A percentile compares a stretch with the other conserved stretches of the same genome.
These are phyloP conservation scores for Chaetoceros tenuissimus DNA, from an alignment of 108 stramenopile genomes.

Conservation along the genomic window DNA sequence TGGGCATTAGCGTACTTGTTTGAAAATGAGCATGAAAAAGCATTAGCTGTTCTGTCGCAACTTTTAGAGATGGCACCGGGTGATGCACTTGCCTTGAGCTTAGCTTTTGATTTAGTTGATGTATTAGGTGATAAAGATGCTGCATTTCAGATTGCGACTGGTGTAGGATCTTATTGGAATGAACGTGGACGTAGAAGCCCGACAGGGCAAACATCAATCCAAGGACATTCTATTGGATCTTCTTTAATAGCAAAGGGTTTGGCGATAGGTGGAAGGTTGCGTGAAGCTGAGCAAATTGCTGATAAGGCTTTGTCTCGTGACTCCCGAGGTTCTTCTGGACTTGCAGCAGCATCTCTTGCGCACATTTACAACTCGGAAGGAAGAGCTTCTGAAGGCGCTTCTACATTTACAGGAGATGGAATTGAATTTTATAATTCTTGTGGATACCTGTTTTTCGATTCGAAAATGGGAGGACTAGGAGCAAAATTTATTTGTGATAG, in stretches of 20 bases:
- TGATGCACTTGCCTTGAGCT: slow-evolving; percentile 63
- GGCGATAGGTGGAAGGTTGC: slow-evolving; percentile 43
- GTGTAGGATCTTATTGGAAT: slow-evolving; percentile 68
- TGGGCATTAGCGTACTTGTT: slow-evolving; percentile 48
- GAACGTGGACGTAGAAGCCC: slow-evolving; percentile 50
- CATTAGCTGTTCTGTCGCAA: slow-evolving; percentile 43
- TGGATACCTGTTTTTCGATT: slow-evolving; percentile 63
- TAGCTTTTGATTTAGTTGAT: slow-evolving; percentile 70
- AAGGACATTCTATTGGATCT: slow-evolving; percentile 53
- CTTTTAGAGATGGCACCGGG: slow-evolving; percentile 64
- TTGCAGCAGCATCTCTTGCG: slow-evolving; percentile 61
- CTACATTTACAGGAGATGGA: slow-evolving; percentile 54
- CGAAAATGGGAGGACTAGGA: slow-evolving; percentile 63
- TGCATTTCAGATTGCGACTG: slow-evolving; percentile 34
- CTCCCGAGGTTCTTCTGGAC: slow-evolving; percentile 37
- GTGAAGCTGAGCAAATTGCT: slow-evolving; percentile 54
- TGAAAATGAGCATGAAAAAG: slow-evolving; percentile 46
- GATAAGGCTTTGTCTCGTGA: slow-evolving; percentile 41
- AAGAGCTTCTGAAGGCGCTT: slow-evolving; percentile 68
- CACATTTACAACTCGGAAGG: slow-evolving; percentile 63
- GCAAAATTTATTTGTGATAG: slow-evolving; percentile 65
- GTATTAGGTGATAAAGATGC: slow-evolving; percentile 49
- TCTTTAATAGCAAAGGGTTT: slow-evolving; percentile 62
- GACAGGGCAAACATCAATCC: slow-evolving; percentile 36
- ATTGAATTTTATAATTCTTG: slow-evolving; percentile 45